Base-by-base conservation (phyloP, 2,329 filamentous ascomycete genomes). In the Rutstroemia sp. region DNA sequence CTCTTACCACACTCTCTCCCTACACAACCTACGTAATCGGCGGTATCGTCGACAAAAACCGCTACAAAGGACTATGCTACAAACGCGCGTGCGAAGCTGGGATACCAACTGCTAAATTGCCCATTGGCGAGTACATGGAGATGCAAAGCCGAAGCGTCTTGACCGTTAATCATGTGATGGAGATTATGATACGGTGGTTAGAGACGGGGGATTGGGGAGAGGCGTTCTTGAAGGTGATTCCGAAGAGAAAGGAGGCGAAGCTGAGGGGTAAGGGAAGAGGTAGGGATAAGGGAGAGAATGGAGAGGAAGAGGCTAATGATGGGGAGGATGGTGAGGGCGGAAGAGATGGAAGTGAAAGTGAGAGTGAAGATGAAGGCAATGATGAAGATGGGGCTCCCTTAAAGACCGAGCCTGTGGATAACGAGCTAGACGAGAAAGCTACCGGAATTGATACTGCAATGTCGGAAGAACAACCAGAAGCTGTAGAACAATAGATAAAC, bases 141-240 rank as follows among this genome's bases (percentile, higher is more conserved):
- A 95, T 99, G 88, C 81, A 86, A 56, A 92, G 87, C 65, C 83
- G 94, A 34, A 83, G 87, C 65, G 89, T 99, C 4, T 75, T 99
- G 57, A 86, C 92, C 3, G 96, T 92, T 7, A 99, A 97, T 69
- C 94, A 99, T 68, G 94, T 99, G 1, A 82, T 94, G 48, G 92
- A 97, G 73, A 97, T 99, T 61, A 96, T 99, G 90, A 74, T 96
- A 47, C 85, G 84, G 62, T 99, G 92, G 91, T 72, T 99, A 54
- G 90, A 96, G 71, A 83, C 82, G 49, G 89, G 88, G 2, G 88
- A 97, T 70, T 99, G 94, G 94, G 92, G 87, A 1, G 78, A 88
- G 67, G 92, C 94, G 0, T 99, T 99, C 70, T 74, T 92, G 72
- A 79, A 82, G 51, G 90, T 95, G 3, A 92, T 99, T 63, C 94